Conservation (phyloP, 2,329 filamentous ascomycete species). For the Sporothrix schenckii region DNA sequence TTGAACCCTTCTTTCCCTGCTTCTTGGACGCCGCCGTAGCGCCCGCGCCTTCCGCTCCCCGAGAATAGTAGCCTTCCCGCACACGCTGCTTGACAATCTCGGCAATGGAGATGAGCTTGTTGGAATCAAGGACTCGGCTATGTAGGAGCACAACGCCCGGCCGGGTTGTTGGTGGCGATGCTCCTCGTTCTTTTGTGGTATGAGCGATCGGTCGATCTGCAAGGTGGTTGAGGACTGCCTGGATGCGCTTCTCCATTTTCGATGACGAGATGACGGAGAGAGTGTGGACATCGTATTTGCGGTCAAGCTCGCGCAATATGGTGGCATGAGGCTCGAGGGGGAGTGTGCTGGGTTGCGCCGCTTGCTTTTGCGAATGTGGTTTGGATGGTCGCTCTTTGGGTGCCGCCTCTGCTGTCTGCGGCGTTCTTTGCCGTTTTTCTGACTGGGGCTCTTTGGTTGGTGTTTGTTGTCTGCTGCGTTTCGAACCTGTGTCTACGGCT, state of each 20-base stretch:
- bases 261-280: slow-evolving; percentile 63
- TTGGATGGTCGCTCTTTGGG: slow-evolving; percentile 36
- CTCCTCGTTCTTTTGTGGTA: neutral
- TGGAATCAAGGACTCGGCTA: slow-evolving; percentile 55
- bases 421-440: slow-evolving; percentile 39
- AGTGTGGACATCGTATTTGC: slow-evolving; percentile 54
- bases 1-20: slow-evolving; percentile 2
- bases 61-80: slow-evolving; percentile 42
- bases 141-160: slow-evolving; percentile 53
- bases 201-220: slow-evolving; percentile 35
- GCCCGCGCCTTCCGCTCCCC: neutral
- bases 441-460: slow-evolving; percentile 24
- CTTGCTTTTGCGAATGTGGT: slow-evolving; percentile 27
- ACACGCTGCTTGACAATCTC: slow-evolving; percentile 67
- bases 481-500: neutral
- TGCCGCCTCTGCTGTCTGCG: slow-evolving; percentile 41
- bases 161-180: neutral
- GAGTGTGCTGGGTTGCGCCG: slow-evolving; percentile 37
- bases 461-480: neutral
- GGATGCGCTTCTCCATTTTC: slow-evolving; percentile 60
- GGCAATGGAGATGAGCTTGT: slow-evolving; percentile 68
- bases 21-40: neutral
- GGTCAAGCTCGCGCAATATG: slow-evolving; percentile 49
- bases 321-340: slow-evolving; percentile 47
- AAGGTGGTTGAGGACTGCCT: slow-evolving; percentile 52